A percentile compares a stretch with the other conserved stretches of the same genome.
Conservation (phyloP, 257 asterid species). For the Solanum commersonii region DNA sequence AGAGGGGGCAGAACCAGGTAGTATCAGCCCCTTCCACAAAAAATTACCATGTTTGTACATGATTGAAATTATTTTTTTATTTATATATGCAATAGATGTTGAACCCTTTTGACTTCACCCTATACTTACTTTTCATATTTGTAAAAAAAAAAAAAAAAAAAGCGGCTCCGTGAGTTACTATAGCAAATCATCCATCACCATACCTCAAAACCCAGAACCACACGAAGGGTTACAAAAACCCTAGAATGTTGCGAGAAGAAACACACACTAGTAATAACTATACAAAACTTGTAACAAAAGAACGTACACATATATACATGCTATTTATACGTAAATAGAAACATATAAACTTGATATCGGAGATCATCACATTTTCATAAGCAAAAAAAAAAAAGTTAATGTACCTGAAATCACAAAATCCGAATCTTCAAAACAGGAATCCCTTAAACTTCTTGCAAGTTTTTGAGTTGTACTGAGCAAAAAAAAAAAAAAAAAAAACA, state of each 20-base stretch:
- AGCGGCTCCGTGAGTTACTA: neutral
- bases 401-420: neutral
- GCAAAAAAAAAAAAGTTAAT: neutral
- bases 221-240: neutral
- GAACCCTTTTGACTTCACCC: neutral
- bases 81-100: neutral
- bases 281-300: neutral
- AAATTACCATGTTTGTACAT: neutral
- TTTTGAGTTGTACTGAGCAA: neutral
- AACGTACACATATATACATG: neutral
- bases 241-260: neutral
- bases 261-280: neutral
- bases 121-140: neutral
- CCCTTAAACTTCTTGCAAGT: neutral
- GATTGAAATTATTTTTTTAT: neutral
- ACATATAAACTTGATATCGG: neutral
- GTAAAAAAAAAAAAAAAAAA: neutral
- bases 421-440: neutral
- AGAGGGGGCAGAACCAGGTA: neutral
- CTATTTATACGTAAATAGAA: neutral
- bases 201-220: neutral
- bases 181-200: neutral
- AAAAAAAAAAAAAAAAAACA: neutral
- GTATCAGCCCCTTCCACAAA: neutral
- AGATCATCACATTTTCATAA: neutral